These are phyloP conservation scores for Pichia cephalocereana DNA, from an alignment of 805 yeast species.

Conservation along the genomic window DNA sequence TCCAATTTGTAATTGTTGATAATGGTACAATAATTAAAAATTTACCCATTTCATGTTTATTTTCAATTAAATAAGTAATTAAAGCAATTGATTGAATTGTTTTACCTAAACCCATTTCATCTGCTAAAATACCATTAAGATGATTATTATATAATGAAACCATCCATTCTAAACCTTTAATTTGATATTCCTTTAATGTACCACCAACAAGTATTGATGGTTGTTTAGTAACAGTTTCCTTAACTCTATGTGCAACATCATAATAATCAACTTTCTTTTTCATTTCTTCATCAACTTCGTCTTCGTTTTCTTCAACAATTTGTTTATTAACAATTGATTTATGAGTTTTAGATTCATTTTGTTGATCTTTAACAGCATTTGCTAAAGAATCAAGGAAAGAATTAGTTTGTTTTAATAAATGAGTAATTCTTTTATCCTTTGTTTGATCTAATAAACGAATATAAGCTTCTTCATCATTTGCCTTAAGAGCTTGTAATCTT, in stretches of 20 bases:
- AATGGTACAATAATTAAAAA: conserved; percentile 76
- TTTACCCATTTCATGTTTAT: conserved; percentile 56
- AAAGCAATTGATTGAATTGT: conserved; percentile 73
- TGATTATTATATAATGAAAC: conserved; percentile 53
- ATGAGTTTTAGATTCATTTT: conserved; percentile 38
- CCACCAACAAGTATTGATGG: conserved; percentile 72
- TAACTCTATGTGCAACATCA: conserved; percentile 69
- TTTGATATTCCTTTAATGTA: conserved; percentile 65
- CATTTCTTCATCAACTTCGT: conserved; percentile 30
- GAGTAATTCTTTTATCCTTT: conserved; percentile 80
- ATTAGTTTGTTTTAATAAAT: conserved; percentile 72
- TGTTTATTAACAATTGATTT: conserved; percentile 11
- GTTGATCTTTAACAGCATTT: conserved; percentile 71
- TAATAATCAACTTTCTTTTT: conserved; percentile 68
- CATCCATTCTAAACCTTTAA: conserved; percentile 61
- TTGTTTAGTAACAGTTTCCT: conserved; percentile 58
- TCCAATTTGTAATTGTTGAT: conserved; percentile 82
- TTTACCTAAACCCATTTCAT: conserved; percentile 63
- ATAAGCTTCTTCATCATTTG: conserved; percentile 84
- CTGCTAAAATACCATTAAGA: conserved; percentile 56
- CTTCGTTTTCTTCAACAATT: conserved; percentile 8
- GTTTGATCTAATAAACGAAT: conserved; percentile 77
- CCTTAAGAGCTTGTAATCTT: conserved; percentile 78
- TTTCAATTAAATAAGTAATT: conserved; percentile 60
- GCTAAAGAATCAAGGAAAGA: conserved; percentile 69